These are phyloP conservation scores for Trifolium fragiferum DNA, from an alignment of 306 rosid genomes.

Conservation along the genomic window DNA sequence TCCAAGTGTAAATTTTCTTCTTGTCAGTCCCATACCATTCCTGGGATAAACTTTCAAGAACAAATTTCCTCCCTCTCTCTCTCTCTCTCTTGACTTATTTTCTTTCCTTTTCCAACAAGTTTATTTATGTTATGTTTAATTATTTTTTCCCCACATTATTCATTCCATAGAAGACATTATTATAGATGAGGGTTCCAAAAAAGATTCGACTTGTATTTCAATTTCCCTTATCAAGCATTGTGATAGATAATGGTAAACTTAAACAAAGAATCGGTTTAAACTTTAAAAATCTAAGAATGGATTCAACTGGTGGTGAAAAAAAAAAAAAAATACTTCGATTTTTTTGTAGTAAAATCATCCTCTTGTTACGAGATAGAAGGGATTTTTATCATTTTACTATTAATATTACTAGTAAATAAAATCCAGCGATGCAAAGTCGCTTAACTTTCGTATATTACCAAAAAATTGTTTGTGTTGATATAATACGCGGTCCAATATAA, in stretches of 20 bases:
- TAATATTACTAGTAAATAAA: background rate
- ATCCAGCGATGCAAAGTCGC: background rate
- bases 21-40: background rate
- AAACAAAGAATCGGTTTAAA: background rate
- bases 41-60: slow-evolving; percentile 40
- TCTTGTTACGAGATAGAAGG: no score
- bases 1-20: slow-evolving; percentile 14
- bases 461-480: background rate
- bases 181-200: background rate
- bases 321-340: no score
- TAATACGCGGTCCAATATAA: no score
- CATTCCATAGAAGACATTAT: slow-evolving; percentile 6
- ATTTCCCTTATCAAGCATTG: no score
- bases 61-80: slow-evolving; percentile 21
- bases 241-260: background rate
- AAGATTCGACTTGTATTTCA: background rate
- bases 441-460: background rate
- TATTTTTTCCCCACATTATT: background rate
- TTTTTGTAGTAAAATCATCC: no score
- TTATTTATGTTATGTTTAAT: slow-evolving; percentile 1
- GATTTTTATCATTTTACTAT: no score
- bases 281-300: no score
- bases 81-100: background rate
- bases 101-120: slow-evolving; percentile 9
- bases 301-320: no score